Conservation (phyloP, 768 basidiomycete species). For the Sarcomyxa edulis region DNA sequence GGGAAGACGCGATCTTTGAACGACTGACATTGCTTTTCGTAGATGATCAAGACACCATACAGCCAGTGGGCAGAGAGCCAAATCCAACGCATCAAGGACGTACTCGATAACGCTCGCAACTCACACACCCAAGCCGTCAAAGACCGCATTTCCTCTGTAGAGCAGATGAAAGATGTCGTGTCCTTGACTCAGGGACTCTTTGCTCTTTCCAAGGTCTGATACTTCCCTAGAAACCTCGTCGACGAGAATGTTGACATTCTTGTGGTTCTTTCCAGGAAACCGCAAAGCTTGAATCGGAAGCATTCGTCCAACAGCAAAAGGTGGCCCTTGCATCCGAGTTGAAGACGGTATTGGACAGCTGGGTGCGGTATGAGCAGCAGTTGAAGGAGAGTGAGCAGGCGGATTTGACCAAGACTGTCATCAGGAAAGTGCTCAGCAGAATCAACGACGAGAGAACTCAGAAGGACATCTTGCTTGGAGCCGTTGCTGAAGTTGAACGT, state of each 20-base stretch:
- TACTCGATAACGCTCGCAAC: slow-evolving; percentile 75
- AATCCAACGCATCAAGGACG: slow-evolving; percentile 75
- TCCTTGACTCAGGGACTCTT: slow-evolving; percentile 88
- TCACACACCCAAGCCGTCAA: slow-evolving; percentile 94
- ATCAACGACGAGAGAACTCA: slow-evolving; percentile 88
- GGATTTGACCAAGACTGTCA: slow-evolving; percentile 82
- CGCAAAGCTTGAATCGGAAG: slow-evolving; percentile 81
- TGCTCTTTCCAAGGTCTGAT: slow-evolving; percentile 78
- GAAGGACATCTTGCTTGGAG: slow-evolving; percentile 72
- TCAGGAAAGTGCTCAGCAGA: slow-evolving; percentile 79
- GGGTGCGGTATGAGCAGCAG: slow-evolving; percentile 98
- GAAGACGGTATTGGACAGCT: slow-evolving; percentile 93
- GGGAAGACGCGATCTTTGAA: not conserved
- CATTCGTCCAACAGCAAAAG: slow-evolving; percentile 89
- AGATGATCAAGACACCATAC: slow-evolving; percentile 85
- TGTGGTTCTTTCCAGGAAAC: slow-evolving; percentile 59
- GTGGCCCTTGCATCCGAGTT: slow-evolving; percentile 82
- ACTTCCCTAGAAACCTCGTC: not conserved
- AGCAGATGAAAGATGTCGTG: slow-evolving; percentile 94
- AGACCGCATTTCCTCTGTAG: slow-evolving; percentile 87
- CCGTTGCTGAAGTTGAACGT: slow-evolving; percentile 92
- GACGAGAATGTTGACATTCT: too few relatives aligned
- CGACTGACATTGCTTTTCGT: slow-evolving; percentile 12
- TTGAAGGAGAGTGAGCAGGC: slow-evolving; percentile 95
- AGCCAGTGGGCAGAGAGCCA: slow-evolving; percentile 87